A percentile compares a stretch with the other conserved stretches of the same genome.
phyloP scores from a whole-genome alignment of 306 rosid genomes.

The Medicago truncatula region MtrunA17r5.0-ANR NC_053048.1:8400501-8401000 shows the following conservation, averaged over 20 bases:
- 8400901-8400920: conserved; percentile 46
- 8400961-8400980: conserved; percentile 41
- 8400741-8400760: conserved; percentile 21
- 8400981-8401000: conserved; percentile 76
- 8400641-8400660: too few species aligned
- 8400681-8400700: not conserved
- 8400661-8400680: too few species aligned
- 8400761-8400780: conserved; percentile 79
- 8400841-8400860: conserved; percentile 54
- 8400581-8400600: too few species aligned
- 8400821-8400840: conserved; percentile 83
- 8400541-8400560: too few species aligned
- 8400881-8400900: not conserved
- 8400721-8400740: conserved; percentile 29
- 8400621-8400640: too few species aligned
- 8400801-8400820: too few species aligned
- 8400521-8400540: too few species aligned
- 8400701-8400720: not conserved
- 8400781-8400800: conserved; percentile 94
- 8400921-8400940: conserved; percentile 39
- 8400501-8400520: too few species aligned
- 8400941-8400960: conserved; percentile 42
- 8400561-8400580: too few species aligned
- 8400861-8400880: conserved; percentile 43
- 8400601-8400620: too few species aligned